phyloP scores from a whole-genome alignment of 805 yeast species.

The Yarrowia yakushimensis region DNA sequence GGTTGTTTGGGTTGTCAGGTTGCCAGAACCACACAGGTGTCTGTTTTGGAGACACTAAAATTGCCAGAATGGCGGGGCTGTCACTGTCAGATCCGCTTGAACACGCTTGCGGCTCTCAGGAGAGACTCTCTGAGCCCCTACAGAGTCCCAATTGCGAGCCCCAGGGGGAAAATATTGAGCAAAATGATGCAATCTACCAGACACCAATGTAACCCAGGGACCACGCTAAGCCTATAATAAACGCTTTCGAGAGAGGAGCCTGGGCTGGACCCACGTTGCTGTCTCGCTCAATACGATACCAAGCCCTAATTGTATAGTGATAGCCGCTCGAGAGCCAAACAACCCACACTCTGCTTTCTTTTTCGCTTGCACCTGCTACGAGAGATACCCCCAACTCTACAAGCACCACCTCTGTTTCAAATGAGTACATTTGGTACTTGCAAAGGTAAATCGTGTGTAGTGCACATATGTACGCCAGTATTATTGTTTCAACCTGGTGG shows the following conservation, averaged over 20 bases:
- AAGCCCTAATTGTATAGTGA: not conserved
- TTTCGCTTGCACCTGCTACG: conserved; percentile 8
- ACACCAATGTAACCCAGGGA: not conserved
- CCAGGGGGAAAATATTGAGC: not conserved
- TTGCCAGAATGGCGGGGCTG: not conserved
- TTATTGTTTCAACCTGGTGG: not conserved
- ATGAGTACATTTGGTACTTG: not conserved
- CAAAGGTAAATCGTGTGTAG: not conserved
- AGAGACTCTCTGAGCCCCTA: not conserved
- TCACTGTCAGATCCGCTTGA: not conserved
- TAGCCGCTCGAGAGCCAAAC: not conserved
- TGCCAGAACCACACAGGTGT: not conserved
- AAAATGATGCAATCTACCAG: not conserved
- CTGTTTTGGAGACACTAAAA: not conserved
- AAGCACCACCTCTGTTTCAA: not conserved
- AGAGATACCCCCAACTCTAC: not conserved
- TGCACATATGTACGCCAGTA: not conserved
- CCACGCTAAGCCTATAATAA: not conserved
- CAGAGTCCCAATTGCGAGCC: not conserved
- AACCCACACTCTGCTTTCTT: not conserved
- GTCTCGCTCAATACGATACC: not conserved
- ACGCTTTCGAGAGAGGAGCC: not conserved
- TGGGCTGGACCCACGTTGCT: not conserved
- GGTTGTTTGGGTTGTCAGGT: conserved; percentile 11
- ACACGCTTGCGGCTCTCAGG: too few relatives aligned